Evolutionary conservation across 495 filamentous ascomycete species (phyloP), one percentile per base, ranked within the genome.

Genomic region (Chaetomidium leptoderma): DNA sequence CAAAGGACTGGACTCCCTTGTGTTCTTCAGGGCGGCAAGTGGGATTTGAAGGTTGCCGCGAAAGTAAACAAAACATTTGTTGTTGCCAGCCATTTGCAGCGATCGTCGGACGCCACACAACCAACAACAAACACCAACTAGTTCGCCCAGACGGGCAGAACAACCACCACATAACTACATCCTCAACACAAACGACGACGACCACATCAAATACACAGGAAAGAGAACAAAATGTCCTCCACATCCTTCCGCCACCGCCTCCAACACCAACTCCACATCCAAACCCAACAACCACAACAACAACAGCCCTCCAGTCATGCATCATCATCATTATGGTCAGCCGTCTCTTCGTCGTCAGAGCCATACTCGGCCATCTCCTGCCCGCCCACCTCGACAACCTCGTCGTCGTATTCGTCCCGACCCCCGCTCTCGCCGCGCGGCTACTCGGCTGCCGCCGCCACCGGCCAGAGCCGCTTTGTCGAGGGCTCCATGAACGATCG

Each of bases 401-500:
- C 29, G 7, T 50, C 47, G 14, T 24, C 47, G n/a, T 3, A 19
- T 9, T 37, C 32, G 6, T 39, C 19, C 32, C 32, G 48, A 9
- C 44, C 56, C 21, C 42, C 57, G 11, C 35, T 32, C 27, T 33
- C 42, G 26, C 53, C 32, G 23, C 29, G 44, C 29, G 21, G 36
- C 36, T 37, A 39, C 37, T 57, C 57, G 24, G 53, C 58, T 24
- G 53, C 53, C 17, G 47, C 44, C 11, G 33, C 26, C 44, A 49
- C 54, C 19, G 50, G 52, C 23, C 57, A 65, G 33, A 72, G 69
- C 51, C 61, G 81, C 29, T 91, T 91, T 63, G 69, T 85, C 5
- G 88, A 91, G 63, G 88, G 84, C 3, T 87, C 80, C 54, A 90
- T 91, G 87, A 87, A 83, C 66, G 87, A 91, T 67, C 82, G 85